Percentiles rank a stretch among this genome's conserved stretches.
Conservation (phyloP, 352 stramenopile genomes). For the Pythium biforme region DNA sequence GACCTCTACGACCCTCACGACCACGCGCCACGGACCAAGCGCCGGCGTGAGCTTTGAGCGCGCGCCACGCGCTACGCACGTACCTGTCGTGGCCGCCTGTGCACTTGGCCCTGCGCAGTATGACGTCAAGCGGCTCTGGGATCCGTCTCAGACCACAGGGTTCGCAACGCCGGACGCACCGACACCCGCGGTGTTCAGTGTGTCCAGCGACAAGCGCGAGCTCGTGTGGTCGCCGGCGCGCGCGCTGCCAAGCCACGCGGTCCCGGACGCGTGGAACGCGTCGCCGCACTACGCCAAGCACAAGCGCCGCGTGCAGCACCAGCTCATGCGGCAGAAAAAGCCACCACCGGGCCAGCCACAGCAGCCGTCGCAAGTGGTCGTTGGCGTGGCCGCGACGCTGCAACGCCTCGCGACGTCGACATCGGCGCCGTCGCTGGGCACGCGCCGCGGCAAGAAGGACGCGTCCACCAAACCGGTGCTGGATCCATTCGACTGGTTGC, state of each 20-base stretch:
- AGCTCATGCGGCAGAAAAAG: background rate
- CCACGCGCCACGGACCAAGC: background rate
- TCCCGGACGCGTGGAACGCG: constrained; percentile 50
- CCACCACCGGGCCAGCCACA: background rate
- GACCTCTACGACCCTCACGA: no score
- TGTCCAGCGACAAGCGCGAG: constrained; percentile 37
- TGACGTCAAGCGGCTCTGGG: constrained; percentile 50
- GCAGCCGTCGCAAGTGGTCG: no score
- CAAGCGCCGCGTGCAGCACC: constrained; percentile 38
- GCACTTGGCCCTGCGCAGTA: constrained; percentile 35
- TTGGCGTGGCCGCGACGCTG: background rate
- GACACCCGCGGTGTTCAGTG: constrained; percentile 44
- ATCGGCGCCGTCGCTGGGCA: constrained; percentile 23
- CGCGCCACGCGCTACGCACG: constrained; percentile 13
- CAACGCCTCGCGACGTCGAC: constrained; percentile 10
- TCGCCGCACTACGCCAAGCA: constrained; percentile 58
- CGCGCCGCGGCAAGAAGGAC: background rate
- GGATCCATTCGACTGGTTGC: constrained; percentile 65
- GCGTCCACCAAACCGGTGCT: constrained; percentile 2
- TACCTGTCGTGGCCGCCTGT: background rate
- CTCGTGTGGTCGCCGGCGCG: constrained; percentile 51
- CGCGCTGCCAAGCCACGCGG: constrained; percentile 33
- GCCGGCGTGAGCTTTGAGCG: constrained; percentile 13
- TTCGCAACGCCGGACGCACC: constrained; percentile 24
- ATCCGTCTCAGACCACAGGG: constrained; percentile 20